A percentile compares a stretch with the other conserved stretches of the same genome.
Conservation (phyloP, 495 filamentous ascomycete genomes). For the Thermothielavioides terrestris region DNA sequence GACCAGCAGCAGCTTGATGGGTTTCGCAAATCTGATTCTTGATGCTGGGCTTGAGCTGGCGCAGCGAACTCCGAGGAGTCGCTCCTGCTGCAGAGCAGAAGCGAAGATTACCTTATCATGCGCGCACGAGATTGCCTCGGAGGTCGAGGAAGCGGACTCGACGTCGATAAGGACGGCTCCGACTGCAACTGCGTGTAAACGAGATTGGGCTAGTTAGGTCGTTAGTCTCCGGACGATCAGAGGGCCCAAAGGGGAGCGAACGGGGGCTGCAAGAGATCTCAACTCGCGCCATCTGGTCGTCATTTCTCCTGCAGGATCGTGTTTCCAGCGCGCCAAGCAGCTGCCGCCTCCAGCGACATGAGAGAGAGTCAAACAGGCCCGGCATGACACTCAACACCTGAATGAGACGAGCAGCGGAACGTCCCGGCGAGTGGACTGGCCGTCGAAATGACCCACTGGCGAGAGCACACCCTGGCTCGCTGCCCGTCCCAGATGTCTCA, state of each 20-base stretch:
- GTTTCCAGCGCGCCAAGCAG: slow-evolving; percentile 6
- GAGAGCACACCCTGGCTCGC: background rate
- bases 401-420: background rate
- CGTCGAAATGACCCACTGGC: background rate
- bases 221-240: background rate
- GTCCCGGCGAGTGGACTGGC: background rate
- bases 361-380: too few relatives aligned
- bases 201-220: background rate
- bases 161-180: too few relatives aligned
- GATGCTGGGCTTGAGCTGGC: too few relatives aligned
- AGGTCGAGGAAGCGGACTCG: too few relatives aligned
- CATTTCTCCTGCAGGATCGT: slow-evolving; percentile 9
- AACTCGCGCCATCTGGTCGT: slow-evolving; percentile 8
- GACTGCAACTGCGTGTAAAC: background rate
- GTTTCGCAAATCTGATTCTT: too few relatives aligned
- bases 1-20: too few relatives aligned
- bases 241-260: background rate
- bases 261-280: background rate
- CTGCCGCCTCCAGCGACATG: background rate
- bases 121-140: background rate
- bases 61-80: too few relatives aligned
- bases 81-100: too few relatives aligned
- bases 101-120: background rate
- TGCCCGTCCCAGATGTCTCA: slow-evolving; percentile 3
- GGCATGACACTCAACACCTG: background rate